Evolutionary conservation across 179 eudicot species (phyloP), one percentile per base, ranked within the genome.

Genomic region (Nepenthes alata): DNA sequence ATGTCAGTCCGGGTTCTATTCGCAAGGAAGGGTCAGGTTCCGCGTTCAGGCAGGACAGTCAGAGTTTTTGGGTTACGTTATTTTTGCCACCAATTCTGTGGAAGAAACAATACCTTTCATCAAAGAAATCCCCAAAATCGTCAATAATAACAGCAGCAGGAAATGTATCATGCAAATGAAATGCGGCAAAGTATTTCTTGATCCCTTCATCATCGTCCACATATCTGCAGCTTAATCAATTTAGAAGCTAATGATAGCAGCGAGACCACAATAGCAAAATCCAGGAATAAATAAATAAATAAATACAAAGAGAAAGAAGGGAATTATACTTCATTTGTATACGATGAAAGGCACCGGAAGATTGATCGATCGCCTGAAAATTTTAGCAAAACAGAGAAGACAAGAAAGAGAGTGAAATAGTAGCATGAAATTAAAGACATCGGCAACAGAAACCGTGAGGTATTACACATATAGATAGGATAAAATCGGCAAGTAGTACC

Each of bases 121-220:
- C 72, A 65, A 87, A 89, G 57, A 83, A 66, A 58, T 78, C 76
- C 0, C 77, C 91, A 56, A 89, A 83, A 79, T 87, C 87, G 62
- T 89, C 91, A 35, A 89, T 70, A 9, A 89, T 61, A 55, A 89
- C 85, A 47, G 81, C 83, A 37, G 39, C 59, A 36, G 97, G 97
- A 61, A 64, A 65, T 13, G 70, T 65, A 55, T 67, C 52, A 65
- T 77, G 80, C 73, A 85, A 67, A 78, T 78, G 91, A 55, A 84
- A 87, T 3, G 85, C 95, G 67, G 95, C 79, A 69, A 87, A 87
- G 58, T 75, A 85, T 11, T 73, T 76, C 70, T 77, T 79, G 62
- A 85, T 70, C 61, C 76, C 85, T 57, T 82, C 85, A 45, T 79
- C 84, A 67, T 82, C 83, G n/a, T 85, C 88, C 63, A 82, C 70